Evolutionary conservation across 139 green algal species (phyloP).

Genomic region (Volvox africanus): DNA sequence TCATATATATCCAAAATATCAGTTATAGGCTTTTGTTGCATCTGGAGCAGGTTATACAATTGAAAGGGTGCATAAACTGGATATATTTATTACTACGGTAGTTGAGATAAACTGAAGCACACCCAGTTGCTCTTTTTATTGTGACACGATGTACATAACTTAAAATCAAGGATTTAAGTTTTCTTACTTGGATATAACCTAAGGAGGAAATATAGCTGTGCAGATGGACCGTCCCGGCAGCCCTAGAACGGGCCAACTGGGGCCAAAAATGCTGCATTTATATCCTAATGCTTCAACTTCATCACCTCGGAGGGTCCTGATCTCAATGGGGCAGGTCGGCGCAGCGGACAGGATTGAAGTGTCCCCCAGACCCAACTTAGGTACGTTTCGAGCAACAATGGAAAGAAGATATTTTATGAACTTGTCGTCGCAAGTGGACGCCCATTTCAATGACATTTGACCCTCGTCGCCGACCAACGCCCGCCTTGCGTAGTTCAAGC

Average conservation of each 20-base stretch:
- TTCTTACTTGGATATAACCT: too few relatives aligned
- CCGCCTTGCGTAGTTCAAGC: constrained; percentile 1
- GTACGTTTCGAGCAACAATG: background rate
- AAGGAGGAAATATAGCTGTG: background rate
- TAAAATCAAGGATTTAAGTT: background rate
- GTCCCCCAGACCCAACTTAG: background rate
- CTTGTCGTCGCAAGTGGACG: too few relatives aligned
- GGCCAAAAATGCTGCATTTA: background rate
- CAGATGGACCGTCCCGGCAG: constrained; percentile 11
- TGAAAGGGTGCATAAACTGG: too few relatives aligned
- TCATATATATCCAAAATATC: too few relatives aligned
- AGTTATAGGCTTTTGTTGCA: too few relatives aligned
- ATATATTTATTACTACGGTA: background rate
- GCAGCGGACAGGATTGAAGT: background rate
- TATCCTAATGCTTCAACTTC: background rate
- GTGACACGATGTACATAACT: too few relatives aligned
- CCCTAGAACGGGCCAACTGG: background rate
- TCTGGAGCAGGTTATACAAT: too few relatives aligned
- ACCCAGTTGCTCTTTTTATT: too few relatives aligned
- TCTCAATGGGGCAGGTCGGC: background rate
- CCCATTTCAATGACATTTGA: too few relatives aligned
- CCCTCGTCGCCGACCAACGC: background rate
- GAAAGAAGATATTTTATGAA: too few relatives aligned
- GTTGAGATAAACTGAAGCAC: background rate
- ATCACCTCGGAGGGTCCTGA: background rate